These are phyloP conservation scores for Colletotrichum aenigma DNA, from an alignment of 2,329 filamentous ascomycete genomes.

Conservation along the genomic window DNA sequence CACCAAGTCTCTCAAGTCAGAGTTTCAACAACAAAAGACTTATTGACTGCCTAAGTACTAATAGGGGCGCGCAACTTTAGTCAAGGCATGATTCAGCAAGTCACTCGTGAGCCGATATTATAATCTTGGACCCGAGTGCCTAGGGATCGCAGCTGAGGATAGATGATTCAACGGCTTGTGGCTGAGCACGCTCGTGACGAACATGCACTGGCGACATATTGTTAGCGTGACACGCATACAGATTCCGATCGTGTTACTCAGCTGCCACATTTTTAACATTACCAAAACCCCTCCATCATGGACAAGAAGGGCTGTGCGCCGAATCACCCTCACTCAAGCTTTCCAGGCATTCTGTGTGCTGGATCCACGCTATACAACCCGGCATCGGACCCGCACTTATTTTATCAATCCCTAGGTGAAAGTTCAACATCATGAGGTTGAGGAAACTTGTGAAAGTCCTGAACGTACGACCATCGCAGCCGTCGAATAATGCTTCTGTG, in stretches of 20 bases:
- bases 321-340: neutral
- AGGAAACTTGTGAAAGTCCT: neutral
- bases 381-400: neutral
- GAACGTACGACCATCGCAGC: neutral
- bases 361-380: neutral
- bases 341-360: neutral
- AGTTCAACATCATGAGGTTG: neutral
- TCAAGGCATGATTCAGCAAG: neutral
- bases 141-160: neutral
- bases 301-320: neutral
- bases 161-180: neutral
- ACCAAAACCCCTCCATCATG: neutral
- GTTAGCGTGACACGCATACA: neutral
- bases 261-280: fast-evolving
- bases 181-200: fast-evolving
- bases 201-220: neutral
- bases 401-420: fast-evolving
- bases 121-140: neutral
- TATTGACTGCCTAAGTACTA: fast-evolving
- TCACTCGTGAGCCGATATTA: neutral
- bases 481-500: neutral
- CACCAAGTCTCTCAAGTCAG: neutral
- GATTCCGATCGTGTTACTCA: neutral
- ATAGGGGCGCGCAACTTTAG: neutral
- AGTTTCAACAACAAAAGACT: neutral